Base-by-base conservation (phyloP, 768 basidiomycete species). In the Amanita jacksonii region DNA sequence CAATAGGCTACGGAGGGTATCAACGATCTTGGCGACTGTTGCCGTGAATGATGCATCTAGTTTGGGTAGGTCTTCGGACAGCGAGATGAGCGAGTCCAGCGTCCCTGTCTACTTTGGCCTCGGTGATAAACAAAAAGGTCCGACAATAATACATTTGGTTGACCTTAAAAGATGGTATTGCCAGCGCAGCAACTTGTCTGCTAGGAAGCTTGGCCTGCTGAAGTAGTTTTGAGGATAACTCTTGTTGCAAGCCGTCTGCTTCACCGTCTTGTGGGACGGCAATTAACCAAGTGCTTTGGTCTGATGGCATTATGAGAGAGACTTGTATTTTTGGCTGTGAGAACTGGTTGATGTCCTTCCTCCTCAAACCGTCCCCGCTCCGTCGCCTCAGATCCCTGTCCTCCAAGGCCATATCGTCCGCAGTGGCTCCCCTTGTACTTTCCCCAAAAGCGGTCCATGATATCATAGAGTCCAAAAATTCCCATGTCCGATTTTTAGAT, bases 11-110 rank as follows among this genome's bases (percentile, higher is more conserved):
- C 92, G 83, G 43, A 98, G 73, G 0, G 91, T 92, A 57, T 98
- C 96, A 39, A 98, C 91, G 6, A 81, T 81, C 69, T 94, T 97
- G 37, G 90, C 89, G 49, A 94, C 84, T 6, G 80, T 80, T 10
- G 74, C 67, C 1, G 91, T 96, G 67, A 97, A 93, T 70, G 76
- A 80, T 30, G 72, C 57, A 54, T 98, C 96, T 46, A 86, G 79
- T 66, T 98, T 99, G 5, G 92, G 89, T 31, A 98, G 73, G 38
- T 86, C 81, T 57, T 98, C 96, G 12, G 92, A 94, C 40, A 98
- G 74, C 2, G 78, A 73, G 48, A 99, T 77, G 43, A 99, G 77
- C 15, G 78, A 72, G 51, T 94, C 91, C 37, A 99, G 78, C 2
- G 94, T 99, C 42, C 93, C 96, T 49, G 92, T 89, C 96, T 91